These are phyloP conservation scores for Gamarada debralockiae DNA, from an alignment of 495 filamentous ascomycete species.

Conservation along the genomic window DNA sequence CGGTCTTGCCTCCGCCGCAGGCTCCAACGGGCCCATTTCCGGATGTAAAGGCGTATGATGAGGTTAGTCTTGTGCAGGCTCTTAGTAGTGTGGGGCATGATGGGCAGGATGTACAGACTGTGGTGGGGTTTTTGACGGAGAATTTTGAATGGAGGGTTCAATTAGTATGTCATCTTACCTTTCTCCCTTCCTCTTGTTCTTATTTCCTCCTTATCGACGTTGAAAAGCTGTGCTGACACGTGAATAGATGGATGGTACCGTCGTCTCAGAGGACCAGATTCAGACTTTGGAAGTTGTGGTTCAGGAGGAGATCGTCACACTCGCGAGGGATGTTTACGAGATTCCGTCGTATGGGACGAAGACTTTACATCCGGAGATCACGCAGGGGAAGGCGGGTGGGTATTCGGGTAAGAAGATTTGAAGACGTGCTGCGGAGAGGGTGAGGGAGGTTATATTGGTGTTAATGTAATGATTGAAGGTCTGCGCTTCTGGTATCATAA, in stretches of 20 bases:
- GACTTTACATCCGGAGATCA: conserved; percentile 17
- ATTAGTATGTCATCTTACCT: conserved; percentile 16
- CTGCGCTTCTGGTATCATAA: no score
- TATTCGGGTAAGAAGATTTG: neutral
- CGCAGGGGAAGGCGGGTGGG: conserved; percentile 16
- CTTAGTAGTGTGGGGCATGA: conserved; percentile 24
- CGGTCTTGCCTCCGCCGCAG: conserved; percentile 37
- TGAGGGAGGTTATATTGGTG: no score
- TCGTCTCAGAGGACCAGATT: neutral
- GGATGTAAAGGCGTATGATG: conserved; percentile 7
- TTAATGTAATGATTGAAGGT: no score
- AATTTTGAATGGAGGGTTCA: conserved; percentile 39
- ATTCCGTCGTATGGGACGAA: conserved; percentile 21
- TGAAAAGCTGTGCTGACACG: neutral
- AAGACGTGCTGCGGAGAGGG: no score
- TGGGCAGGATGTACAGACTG: conserved; percentile 31
- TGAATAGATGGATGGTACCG: conserved; percentile 16
- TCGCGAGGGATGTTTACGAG: conserved; percentile 2
- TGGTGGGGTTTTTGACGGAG: conserved; percentile 40
- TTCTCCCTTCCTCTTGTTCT: neutral
- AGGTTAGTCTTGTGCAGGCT: conserved; percentile 8
- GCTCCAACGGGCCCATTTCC: conserved; percentile 1
- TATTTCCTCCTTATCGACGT: neutral
- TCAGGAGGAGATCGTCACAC: conserved; percentile 16
- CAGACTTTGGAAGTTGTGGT: conserved; percentile 14